These are phyloP conservation scores for Houttuynia cordata DNA, from an alignment of 164 flowering plant species.

Conservation along the genomic window DNA sequence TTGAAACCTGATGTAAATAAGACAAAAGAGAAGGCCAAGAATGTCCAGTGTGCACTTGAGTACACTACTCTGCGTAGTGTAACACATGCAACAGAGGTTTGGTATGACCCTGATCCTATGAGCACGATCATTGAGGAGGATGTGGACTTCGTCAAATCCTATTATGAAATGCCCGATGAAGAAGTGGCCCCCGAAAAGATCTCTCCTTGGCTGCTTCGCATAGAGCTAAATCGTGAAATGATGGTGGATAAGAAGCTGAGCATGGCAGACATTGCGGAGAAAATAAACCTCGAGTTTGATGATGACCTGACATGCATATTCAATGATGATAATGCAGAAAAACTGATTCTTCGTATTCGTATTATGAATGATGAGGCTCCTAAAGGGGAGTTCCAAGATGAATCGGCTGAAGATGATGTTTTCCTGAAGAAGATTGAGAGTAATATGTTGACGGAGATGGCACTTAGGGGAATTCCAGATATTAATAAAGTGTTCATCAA, in stretches of 20 bases:
- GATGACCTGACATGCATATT: slow-evolving; percentile 91
- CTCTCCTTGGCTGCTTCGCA: slow-evolving; percentile 96
- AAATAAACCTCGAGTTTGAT: slow-evolving; percentile 88
- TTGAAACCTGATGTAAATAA: slow-evolving; percentile 67
- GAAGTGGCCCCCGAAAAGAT: slow-evolving; percentile 89
- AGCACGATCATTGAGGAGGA: slow-evolving; percentile 93
- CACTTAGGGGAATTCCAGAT: slow-evolving; percentile 93
- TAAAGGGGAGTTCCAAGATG: slow-evolving; percentile 77
- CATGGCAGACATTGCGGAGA: slow-evolving; percentile 98
- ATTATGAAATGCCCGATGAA: slow-evolving; percentile 99
- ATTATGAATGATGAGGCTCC: slow-evolving; percentile 98
- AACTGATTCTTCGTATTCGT: slow-evolving; percentile 86
- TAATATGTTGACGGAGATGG: slow-evolving; percentile 98
- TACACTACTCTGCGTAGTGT: slow-evolving; percentile 94
- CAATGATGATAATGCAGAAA: slow-evolving; percentile 97
- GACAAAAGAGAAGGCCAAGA: slow-evolving; percentile 89
- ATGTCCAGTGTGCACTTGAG: slow-evolving; percentile 91
- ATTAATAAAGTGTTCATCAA: slow-evolving; percentile 93
- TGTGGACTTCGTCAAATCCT: slow-evolving; percentile 86
- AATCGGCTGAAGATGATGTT: slow-evolving; percentile 99
- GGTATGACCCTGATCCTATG: slow-evolving; percentile 99
- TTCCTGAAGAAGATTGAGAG: slow-evolving; percentile 94
- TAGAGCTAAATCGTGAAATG: slow-evolving; percentile 96
- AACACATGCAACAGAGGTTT: slow-evolving; percentile 96
- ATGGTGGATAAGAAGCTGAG: slow-evolving; percentile 98